Base-by-base conservation (phyloP, 108 stramenopile species). In the Conticribra weissflogii region DNA sequence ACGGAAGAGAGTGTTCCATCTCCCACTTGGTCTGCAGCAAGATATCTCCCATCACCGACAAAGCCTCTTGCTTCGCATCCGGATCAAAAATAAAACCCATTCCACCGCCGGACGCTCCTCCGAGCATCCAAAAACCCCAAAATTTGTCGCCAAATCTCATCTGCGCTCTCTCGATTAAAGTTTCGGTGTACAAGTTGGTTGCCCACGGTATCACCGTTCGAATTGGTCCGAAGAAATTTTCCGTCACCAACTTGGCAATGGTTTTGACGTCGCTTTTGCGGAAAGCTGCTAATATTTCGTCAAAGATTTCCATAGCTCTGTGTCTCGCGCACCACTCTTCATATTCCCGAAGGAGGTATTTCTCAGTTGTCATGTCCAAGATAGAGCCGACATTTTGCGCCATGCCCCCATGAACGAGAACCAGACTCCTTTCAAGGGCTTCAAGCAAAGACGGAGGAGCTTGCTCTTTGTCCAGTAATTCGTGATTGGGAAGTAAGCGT, bases 21-120 rank as follows among this genome's bases (percentile, higher is more conserved):
- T 83, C 82, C 27, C 65, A 31, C 28, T 86, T 86, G 9, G 82
- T 81, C 24, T 61, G 23, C 12, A 83, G 33, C 85, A 86, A 83
- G 51, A 86, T 83, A 3, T 81, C 82, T 29, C 67, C 79, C 50
- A 86, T 32, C 7, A 53, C 77, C 2, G 34, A 49, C 17, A 70
- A 45, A 33, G 85, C 85, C 41, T 74, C 68, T 0, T 48, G 32
- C 51, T 83, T 86, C 2, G 54, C 68, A 18, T 60, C 64, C 17
- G 85, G 85, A 33, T 83, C 68, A 44, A 86, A 83, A 54, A 86
- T 81, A 45, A 86, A 86, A 25, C 85, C 85, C 85, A 86, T 86
- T 0, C 85, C 85, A 44, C 85, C 85, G 2, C 85, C 12, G 9
- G 31, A 21, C 3, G 34, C 24, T 14, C 75, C 78, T 3, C 80